Evolutionary conservation across 2,329 filamentous ascomycete species (phyloP), one percentile per base, ranked within the genome.

Genomic region (Scytalidium sp.): DNA sequence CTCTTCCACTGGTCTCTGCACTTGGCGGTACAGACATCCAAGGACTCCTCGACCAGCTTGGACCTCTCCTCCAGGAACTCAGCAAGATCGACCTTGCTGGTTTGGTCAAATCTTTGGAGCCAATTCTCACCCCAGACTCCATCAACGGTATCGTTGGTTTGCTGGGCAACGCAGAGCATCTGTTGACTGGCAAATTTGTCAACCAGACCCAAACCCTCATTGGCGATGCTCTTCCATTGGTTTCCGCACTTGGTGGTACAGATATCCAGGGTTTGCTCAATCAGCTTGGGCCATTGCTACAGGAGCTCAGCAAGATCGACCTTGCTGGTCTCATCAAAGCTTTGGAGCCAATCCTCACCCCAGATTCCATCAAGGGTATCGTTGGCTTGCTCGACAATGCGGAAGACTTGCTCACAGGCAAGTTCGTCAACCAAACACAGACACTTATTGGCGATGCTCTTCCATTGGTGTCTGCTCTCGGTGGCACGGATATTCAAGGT

Each of bases 21-120:
- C 54, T 72, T 2, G 60, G 62, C 40, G 62, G 68, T 42, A 58
- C 72, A 3, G 65, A 73, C 21, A 56, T 74, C 0, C 52, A 62
- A 43, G 60, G 60, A 2, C 25, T 29, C 8, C 45, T 71, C 1
- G 58, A 65, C 1, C 62, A 69, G 5, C 51, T 70, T 3, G 57
- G 58, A 9, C 70, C 71, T 11, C 54, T 73, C 2, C 52, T 74
- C 15, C 68, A 56, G 2, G 36, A 53, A 6, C 9, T 60, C 7
- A 43, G 56, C 25, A 41, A 59, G 43, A 54, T 61, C 17, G 57
- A 61, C 21, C 17, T 60, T 2, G 41, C 23, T 2, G 48, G 51
- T 11, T 43, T 60, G 3, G 36, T 60, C n/a, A n/a, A n/a, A n/a
- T n/a, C n/a, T n/a, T n/a, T n/a, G n/a, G n/a, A n/a, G n/a, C n/a